Evolutionary conservation across 2,329 filamentous ascomycete genomes (phyloP).

Genomic region (Trichoderma sp.): DNA sequence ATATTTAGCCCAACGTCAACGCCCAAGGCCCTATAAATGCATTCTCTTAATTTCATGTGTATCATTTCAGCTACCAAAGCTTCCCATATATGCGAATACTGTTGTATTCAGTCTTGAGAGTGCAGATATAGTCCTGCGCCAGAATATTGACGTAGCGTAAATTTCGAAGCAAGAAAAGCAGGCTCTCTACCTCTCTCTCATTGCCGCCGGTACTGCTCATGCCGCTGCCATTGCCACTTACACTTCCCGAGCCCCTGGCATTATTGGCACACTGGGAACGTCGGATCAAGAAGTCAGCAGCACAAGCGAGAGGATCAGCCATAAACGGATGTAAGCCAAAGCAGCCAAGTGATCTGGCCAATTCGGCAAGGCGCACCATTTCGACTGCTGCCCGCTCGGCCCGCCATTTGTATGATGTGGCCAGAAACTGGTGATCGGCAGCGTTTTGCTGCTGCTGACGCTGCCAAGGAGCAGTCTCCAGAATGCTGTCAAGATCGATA

Average conservation of each 20-base stretch:
- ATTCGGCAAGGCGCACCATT: not conserved
- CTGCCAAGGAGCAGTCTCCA: not conserved
- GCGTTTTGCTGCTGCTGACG: not conserved
- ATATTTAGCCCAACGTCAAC: too few species aligned
- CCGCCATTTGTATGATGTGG: not conserved
- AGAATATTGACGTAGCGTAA: not conserved
- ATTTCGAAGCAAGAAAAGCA: not conserved
- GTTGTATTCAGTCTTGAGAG: not conserved
- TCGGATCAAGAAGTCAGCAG: not conserved
- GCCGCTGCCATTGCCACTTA: not conserved
- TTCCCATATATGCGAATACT: not conserved
- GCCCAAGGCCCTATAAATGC: too few species aligned
- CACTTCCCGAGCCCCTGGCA: not conserved
- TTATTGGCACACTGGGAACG: not conserved
- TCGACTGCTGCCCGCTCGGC: not conserved
- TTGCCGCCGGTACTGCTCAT: not conserved
- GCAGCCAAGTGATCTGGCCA: not conserved
- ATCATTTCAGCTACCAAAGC: not conserved
- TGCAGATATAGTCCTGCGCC: not conserved
- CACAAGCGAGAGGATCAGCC: not conserved
- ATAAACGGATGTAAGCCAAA: not conserved
- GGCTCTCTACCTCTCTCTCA: not conserved
- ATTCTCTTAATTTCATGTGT: not conserved
- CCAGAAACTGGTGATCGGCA: not conserved
- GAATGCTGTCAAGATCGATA: not conserved